Evolutionary conservation across 129 eudicot genomes (phyloP), one percentile per base, ranked within the genome.

Genomic region (Apium graveolens): DNA sequence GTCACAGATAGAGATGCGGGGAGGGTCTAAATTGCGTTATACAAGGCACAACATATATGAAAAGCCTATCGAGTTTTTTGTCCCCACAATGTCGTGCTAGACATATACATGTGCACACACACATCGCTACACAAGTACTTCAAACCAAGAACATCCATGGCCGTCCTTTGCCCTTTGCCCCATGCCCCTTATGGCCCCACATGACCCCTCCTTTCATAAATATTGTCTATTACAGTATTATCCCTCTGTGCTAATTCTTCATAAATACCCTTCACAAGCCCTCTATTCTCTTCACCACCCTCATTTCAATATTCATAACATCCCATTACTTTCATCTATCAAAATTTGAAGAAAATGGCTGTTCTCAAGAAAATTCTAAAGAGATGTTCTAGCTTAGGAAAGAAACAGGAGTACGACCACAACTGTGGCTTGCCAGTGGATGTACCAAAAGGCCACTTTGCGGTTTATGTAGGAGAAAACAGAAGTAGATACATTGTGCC

Each of bases 231-330:
- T 44, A 44, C 12, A 44, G 48, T 9, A n/a, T 37, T 9, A 60
- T 60, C 16, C 4, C 16, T 26, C 1, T 21, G 1, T 0, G 27
- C 45, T 20, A 66, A 66, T 63, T 55, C 90, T 86, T 71, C 82
- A 85, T 90, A 93, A 87, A 93, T 88, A 87, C 88, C 85, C 80
- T 75, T 69, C 86, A 72, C 83, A 38, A 73, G 82, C 57, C 84
- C 80, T 81, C 73, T 73, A 49, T 55, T 78, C 55, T 76, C 85
- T 53, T 42, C 76, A 72, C 85, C 73, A 79, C 81, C 75, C 26
- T 29, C n/a, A 49, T 41, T 20, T 13, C 78, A 42, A 14, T 20
- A 37, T 70, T 34, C 42, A 24, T 24, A 66, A 57, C 9, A 65
- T 65, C 38, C 24, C 13, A 24, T 0, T 6, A 66, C 20, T 1